phyloP scores from a whole-genome alignment of 306 rosid species.

The Clitoria ternatea region DNA sequence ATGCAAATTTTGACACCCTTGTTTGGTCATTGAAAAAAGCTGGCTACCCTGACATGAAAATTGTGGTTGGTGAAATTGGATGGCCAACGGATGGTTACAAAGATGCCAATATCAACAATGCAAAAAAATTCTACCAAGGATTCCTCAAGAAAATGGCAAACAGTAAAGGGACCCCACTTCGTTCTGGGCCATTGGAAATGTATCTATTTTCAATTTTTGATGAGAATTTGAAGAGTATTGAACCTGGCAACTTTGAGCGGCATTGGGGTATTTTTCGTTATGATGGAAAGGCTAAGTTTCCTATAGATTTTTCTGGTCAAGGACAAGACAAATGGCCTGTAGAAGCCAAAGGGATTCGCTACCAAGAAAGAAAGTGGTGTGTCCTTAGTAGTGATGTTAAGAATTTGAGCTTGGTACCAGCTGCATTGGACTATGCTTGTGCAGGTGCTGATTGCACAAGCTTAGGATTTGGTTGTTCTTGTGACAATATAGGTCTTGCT shows the following conservation, averaged over 20 bases:
- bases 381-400: conserved; percentile 15
- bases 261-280: conserved; percentile 78
- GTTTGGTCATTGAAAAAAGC: conserved; percentile 48
- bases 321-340: conserved; percentile 40
- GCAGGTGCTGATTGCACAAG: conserved; percentile 54
- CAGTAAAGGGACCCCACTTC: conserved; percentile 58
- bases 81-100: conserved; percentile 81
- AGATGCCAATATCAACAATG: conserved; percentile 30
- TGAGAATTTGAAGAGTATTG: conserved; percentile 63
- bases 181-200: conserved; percentile 28
- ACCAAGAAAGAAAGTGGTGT: conserved; percentile 63
- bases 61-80: conserved; percentile 77
- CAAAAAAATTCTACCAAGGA: conserved; percentile 64
- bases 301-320: conserved; percentile 50
- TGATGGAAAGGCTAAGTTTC: conserved; percentile 65
- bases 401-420: neutral
- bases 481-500: conserved; percentile 26
- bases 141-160: conserved; percentile 49
- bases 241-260: conserved; percentile 65
- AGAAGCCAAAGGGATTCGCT: conserved; percentile 53
- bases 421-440: conserved; percentile 47
- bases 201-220: conserved; percentile 64
- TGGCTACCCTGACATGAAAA: conserved; percentile 33
- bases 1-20: conserved; percentile 69
- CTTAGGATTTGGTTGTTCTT: conserved; percentile 41